Conservation (phyloP, 2,329 filamentous ascomycete species). For the Leptographium radiaticola region DNA sequence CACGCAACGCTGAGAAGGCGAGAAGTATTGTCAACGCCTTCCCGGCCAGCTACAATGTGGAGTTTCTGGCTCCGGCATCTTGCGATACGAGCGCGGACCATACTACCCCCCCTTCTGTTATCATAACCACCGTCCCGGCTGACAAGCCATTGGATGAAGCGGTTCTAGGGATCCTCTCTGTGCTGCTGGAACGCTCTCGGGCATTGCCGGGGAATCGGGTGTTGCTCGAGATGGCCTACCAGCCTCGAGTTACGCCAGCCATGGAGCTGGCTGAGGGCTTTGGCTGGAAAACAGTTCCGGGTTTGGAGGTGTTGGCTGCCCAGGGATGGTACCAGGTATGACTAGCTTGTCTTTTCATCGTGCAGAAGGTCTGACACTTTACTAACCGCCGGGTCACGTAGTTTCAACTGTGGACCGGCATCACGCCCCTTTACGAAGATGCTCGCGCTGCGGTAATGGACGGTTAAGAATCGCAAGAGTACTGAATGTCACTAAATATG, state of each 20-base stretch:
- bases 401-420: conserved; percentile 78
- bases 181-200: conserved; percentile 29
- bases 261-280: conserved; percentile 71
- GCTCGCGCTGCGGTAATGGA: conserved; percentile 49
- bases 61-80: conserved; percentile 42
- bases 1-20: conserved; percentile 59
- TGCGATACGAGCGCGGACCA: conserved; percentile 27
- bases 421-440: conserved; percentile 57
- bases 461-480: conserved; percentile 10
- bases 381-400: conserved; percentile 17
- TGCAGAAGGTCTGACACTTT: background rate
- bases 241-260: conserved; percentile 67
- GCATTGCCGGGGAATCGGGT: conserved; percentile 29
- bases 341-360: conserved; percentile 14
- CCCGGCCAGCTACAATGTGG: conserved; percentile 57
- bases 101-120: conserved; percentile 47
- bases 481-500: too few relatives aligned
- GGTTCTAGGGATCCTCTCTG: conserved; percentile 52
- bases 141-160: conserved; percentile 66
- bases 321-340: conserved; percentile 78
- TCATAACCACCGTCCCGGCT: conserved; percentile 83
- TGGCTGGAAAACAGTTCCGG: conserved; percentile 74
- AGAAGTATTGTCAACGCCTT: conserved; percentile 57
- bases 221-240: conserved; percentile 93
- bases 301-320: conserved; percentile 76